A percentile compares a stretch with the other conserved stretches of the same genome.
Evolutionary conservation across 139 green algal species (phyloP).

Genomic region (Chloropicon primus): DNA sequence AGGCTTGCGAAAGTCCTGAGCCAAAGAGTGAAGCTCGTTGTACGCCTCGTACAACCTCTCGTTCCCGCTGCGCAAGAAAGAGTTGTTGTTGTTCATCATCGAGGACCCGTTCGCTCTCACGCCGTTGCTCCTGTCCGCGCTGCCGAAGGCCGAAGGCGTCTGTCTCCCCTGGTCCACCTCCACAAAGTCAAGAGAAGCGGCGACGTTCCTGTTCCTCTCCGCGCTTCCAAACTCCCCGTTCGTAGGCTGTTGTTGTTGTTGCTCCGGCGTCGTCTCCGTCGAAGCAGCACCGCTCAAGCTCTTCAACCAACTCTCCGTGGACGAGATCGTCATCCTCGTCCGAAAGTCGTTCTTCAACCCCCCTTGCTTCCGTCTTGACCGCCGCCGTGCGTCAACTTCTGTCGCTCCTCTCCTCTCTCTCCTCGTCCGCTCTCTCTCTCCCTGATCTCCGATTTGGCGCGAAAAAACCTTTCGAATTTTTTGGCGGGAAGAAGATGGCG

Average conservation of each 20-base stretch:
- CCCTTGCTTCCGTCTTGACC: too few species aligned
- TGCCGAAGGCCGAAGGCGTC: background rate
- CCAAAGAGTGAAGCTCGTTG: constrained; percentile 76
- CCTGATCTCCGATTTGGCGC: too few species aligned
- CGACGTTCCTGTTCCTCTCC: background rate
- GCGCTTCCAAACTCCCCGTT: background rate
- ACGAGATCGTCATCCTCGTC: background rate
- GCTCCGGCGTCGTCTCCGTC: background rate
- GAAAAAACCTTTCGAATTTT: too few species aligned
- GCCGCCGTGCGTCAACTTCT: too few species aligned
- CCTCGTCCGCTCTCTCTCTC: too few species aligned
- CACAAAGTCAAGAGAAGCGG: background rate
- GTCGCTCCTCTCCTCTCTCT: too few species aligned
- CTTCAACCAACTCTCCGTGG: background rate
- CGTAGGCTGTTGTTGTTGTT: too few species aligned
- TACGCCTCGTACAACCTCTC: constrained; percentile 86
- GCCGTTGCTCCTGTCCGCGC: background rate
- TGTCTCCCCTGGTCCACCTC: background rate
- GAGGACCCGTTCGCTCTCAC: background rate
- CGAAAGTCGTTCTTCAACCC: background rate
- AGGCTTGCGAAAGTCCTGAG: constrained; percentile 85
- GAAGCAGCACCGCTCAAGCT: background rate
- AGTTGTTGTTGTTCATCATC: too few species aligned
- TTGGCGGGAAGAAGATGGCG: too few species aligned
- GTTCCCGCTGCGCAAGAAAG: constrained; percentile 46